Percentiles rank a stretch among this genome's conserved stretches.
Conservation (phyloP, 345 rosid genomes). For the Psidium guajava region DNA sequence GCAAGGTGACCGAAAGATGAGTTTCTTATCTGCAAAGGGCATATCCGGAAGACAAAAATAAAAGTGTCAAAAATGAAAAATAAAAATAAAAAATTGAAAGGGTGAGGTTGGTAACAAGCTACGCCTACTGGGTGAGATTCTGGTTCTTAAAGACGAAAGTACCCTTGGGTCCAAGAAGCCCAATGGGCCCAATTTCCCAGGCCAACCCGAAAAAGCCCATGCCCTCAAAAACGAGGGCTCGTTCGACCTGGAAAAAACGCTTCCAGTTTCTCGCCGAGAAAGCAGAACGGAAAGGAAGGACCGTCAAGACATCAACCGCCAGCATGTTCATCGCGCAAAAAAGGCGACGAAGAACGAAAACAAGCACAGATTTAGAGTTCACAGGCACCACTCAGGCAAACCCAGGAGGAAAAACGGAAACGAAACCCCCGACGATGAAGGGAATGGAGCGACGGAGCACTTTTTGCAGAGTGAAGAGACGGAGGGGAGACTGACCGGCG, state of each 20-base stretch:
- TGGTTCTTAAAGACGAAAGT: neutral
- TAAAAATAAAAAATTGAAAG: neutral
- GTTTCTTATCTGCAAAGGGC: neutral
- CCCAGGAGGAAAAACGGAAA: neutral
- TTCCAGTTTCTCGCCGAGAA: neutral
- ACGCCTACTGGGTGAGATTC: neutral
- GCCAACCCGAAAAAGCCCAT: neutral
- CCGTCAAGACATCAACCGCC: neutral
- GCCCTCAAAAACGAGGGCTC: neutral
- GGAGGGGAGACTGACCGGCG: conserved; percentile 40
- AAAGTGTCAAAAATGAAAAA: neutral
- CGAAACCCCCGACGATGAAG: neutral
- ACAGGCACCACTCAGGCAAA: neutral
- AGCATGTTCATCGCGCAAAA: neutral
- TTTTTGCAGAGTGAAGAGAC: neutral
- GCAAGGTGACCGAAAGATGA: neutral
- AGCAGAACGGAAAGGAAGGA: neutral
- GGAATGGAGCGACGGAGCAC: neutral
- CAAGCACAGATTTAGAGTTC: neutral
- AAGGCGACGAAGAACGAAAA: neutral
- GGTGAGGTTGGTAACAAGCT: neutral
- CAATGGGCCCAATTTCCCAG: neutral
- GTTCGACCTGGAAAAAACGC: neutral
- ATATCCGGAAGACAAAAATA: neutral
- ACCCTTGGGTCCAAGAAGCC: neutral